Conservation (phyloP, 352 stramenopile species). For the Blastocystis sp. region DNA sequence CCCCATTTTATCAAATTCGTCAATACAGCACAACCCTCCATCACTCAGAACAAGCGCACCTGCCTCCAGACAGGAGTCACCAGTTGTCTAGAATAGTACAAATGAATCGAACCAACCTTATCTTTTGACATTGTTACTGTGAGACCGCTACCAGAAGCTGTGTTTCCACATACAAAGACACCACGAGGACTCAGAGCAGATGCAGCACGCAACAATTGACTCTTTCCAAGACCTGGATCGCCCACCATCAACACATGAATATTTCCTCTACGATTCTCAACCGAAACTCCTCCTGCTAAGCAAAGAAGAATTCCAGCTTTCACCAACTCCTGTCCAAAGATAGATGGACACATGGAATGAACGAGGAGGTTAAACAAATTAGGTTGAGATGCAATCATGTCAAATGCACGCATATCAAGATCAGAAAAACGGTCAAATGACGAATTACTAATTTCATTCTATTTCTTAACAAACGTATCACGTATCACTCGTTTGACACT, state of each 20-base stretch:
- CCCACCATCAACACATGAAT: constrained; percentile 91
- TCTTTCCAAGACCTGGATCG: constrained; percentile 82
- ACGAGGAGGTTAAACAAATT: constrained; percentile 85
- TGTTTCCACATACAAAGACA: constrained; percentile 94
- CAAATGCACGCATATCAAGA: constrained; percentile 82
- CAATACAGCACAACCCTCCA: constrained; percentile 90
- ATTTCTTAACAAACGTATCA: not conserved
- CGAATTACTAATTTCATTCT: not conserved
- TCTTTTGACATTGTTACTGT: constrained; percentile 92
- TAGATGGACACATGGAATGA: constrained; percentile 85
- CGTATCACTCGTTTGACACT: constrained; percentile 67
- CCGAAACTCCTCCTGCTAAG: constrained; percentile 82
- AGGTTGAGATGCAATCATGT: constrained; percentile 77
- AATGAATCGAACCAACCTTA: constrained; percentile 78
- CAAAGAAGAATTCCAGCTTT: constrained; percentile 89
- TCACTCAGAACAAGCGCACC: constrained; percentile 77
- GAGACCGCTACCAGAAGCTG: constrained; percentile 85
- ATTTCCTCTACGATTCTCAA: constrained; percentile 69
- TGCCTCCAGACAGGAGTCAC: constrained; percentile 66
- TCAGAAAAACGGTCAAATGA: constrained; percentile 73
- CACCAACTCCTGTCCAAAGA: constrained; percentile 94
- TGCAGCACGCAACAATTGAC: constrained; percentile 69
- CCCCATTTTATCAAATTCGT: constrained; percentile 97
- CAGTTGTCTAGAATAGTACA: constrained; percentile 69
- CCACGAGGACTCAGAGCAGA: constrained; percentile 76